Base-by-base conservation (phyloP, 768 basidiomycete genomes). In the Cyclocybe aegerita region DNA sequence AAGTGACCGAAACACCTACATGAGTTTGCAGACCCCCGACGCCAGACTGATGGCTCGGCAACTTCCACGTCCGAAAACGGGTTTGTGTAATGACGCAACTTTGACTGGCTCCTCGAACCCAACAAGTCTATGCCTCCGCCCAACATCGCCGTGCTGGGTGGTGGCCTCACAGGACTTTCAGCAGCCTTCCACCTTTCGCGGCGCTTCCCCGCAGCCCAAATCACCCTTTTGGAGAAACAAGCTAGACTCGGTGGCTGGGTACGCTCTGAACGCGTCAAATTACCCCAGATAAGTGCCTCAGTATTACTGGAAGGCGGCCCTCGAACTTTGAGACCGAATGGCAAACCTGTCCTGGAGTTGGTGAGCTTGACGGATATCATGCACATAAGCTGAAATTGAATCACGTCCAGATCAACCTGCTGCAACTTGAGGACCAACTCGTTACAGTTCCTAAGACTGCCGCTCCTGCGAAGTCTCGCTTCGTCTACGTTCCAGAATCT, bases 241-340 rank as follows among this genome's bases (percentile, higher is more conserved):
- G 43, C 67, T 1, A 73, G 82, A 2, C 65, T 88, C 4, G 96
- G 96, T 9, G 96, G 96, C n/a, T 98, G 94, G 95, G 79, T 93
- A 0, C 74, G 70, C 46, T 88, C 80, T 43, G 76, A 83, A 49
- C 76, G 77, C 12, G 73, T 86, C 15, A 56, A 69, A 7, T 56
- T 89, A 7, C 61, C 59, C 4, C 44, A 56, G 31, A 42, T 55
- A 4, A 46, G 45, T 15, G 45, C 38, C 4, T 61, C 67, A 4
- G 76, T 93, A 8, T 62, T 90, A 3, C 71, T 98, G 4, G 96
- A 99, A 71, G 77, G 81, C 16, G 96, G 96, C 1, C 94, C 96
- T 17, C 74, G 95, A 36, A 95, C 91, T 11, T 71, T 99, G 30
- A 70, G 94, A 34, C 92, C 95, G 0, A 83, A 84, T 44, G 81